Conservation (phyloP, 768 basidiomycete species). For the Boletus coccyginus region DNA sequence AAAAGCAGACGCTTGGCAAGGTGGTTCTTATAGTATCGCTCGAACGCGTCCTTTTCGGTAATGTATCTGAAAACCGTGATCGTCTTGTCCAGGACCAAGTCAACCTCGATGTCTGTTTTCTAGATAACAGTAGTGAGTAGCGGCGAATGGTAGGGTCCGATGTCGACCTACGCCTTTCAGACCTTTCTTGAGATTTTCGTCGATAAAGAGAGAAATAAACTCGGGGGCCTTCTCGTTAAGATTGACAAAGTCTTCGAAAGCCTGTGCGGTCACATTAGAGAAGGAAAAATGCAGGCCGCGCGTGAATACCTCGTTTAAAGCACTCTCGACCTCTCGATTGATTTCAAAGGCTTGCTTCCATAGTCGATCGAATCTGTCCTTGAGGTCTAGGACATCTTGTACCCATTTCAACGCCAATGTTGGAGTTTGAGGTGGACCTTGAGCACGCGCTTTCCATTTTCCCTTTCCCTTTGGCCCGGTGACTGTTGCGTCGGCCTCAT, state of each 20-base stretch:
- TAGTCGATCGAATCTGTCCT: conserved; percentile 84
- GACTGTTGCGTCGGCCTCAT: conserved; percentile 35
- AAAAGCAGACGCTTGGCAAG: conserved; percentile 89
- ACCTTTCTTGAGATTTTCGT: conserved; percentile 93
- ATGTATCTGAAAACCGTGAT: conserved; percentile 95
- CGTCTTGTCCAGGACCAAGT: conserved; percentile 87
- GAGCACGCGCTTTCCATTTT: conserved; percentile 53
- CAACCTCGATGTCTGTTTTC: conserved; percentile 96
- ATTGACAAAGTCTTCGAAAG: conserved; percentile 91
- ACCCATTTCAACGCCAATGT: conserved; percentile 86
- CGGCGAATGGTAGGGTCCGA: background rate
- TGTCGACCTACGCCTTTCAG: conserved; percentile 76
- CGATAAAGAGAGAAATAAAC: conserved; percentile 94
- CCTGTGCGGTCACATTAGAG: conserved; percentile 45
- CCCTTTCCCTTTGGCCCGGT: conserved; percentile 46
- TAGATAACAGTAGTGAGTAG: conserved; percentile 29
- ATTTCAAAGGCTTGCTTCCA: conserved; percentile 68
- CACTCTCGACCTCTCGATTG: conserved; percentile 76
- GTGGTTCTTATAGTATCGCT: conserved; percentile 96
- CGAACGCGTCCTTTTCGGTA: conserved; percentile 95
- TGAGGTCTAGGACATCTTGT: conserved; percentile 83
- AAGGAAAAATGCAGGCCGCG: background rate
- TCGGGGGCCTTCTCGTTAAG: conserved; percentile 84
- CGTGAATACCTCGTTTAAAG: conserved; percentile 73
- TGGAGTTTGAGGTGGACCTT: conserved; percentile 40